Base-by-base conservation (phyloP, 768 basidiomycete species). In the Suillus alpinus region DNA sequence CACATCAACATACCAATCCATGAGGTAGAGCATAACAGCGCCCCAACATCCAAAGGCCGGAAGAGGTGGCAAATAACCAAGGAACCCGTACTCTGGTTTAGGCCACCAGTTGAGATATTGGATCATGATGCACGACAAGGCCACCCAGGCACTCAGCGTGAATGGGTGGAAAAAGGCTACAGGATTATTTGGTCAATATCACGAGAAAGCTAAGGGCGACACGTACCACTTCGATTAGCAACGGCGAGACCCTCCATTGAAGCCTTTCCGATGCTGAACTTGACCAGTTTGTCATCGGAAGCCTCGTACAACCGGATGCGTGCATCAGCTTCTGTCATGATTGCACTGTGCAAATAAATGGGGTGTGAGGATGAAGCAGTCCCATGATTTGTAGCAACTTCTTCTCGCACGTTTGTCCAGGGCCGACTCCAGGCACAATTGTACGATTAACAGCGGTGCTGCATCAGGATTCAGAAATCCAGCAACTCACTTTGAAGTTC, bases 61-160 rank as follows among this genome's bases (percentile, higher is more conserved):
- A n/a, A 91, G 46, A 0, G 87, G 83, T 20, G 71, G 73, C 10
- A 92, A 72, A 72, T 83, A 89, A 20, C 81, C 80, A 51, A 83
- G 52, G 29, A 71, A 61, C 8, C 84, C 81, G 61, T 76, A 66
- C 13, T 76, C 67, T 13, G 71, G 67, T 20, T 77, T 74, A 1
- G 91, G 91, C 89, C 87, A 91, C 87, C 86, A 87, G 20, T 79
- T 56, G 80, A 90, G 78, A 51, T 76, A 76, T 59, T 86, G 77
- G 39, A 89, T 73, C 71, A 91, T 82, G 4, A 80, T 68, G 64
- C 78, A 80, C 12, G 89, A 84, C 31, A 89, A 59, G 8, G 73
- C 81, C 6, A 86, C 62, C 91, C 91, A 93, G 23, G 83, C 46
- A 43, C 80, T 78, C 44, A 92, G 64, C 3, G 79, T 79, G n/a